Evolutionary conservation across 768 basidiomycete species (phyloP).

Genomic region (Tylopilus cervinicoccineus): DNA sequence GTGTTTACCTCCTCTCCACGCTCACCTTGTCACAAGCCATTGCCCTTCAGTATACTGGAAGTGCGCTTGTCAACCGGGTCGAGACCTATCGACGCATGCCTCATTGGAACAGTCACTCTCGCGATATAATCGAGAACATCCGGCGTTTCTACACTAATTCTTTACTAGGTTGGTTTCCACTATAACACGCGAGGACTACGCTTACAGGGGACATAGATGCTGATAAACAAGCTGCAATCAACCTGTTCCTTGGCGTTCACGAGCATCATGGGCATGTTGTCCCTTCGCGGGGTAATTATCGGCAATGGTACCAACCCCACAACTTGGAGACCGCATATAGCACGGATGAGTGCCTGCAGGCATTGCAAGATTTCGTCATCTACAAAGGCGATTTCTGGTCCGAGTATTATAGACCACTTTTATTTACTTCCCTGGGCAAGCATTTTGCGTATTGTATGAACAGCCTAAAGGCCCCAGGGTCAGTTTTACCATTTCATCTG

Average conservation of each 20-base stretch:
- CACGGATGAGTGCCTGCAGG: constrained; percentile 58
- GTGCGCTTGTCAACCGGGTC: constrained; percentile 91
- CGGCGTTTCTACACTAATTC: constrained; percentile 94
- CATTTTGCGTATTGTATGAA: constrained; percentile 95
- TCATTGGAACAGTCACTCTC: constrained; percentile 96
- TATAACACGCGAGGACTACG: not conserved
- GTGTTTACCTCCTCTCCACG: not conserved
- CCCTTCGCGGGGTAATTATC: constrained; percentile 66
- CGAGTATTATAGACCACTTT: constrained; percentile 80
- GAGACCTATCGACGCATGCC: constrained; percentile 95
- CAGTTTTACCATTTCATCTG: constrained; percentile 15
- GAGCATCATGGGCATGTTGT: constrained; percentile 49
- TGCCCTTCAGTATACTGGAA: constrained; percentile 95
- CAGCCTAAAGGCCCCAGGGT: constrained; percentile 81
- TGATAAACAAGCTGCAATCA: constrained; percentile 96
- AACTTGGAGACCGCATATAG: constrained; percentile 67
- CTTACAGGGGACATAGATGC: constrained; percentile 54
- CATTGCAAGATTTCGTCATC: constrained; percentile 57
- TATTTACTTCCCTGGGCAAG: constrained; percentile 82
- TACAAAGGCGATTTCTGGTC: constrained; percentile 76
- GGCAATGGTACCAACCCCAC: constrained; percentile 78
- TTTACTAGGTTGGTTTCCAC: constrained; percentile 56
- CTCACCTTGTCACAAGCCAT: constrained; percentile 52
- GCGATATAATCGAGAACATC: constrained; percentile 95
- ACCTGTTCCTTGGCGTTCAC: constrained; percentile 88